Evolutionary conservation across 768 basidiomycete species (phyloP).

Genomic region (Lyophyllum atratum): DNA sequence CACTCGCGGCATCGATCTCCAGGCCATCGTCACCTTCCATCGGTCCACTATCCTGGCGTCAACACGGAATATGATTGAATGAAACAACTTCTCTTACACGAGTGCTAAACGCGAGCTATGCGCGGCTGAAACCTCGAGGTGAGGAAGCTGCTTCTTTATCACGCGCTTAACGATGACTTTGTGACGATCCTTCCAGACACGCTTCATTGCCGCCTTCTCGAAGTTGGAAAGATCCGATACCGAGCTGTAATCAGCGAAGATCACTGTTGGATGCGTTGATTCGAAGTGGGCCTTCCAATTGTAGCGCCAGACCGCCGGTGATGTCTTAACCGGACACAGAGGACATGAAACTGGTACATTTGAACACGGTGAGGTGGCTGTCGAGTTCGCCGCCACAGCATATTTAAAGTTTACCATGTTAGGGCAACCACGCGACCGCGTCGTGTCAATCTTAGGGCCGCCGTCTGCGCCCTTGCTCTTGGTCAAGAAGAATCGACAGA

Average conservation of each 20-base stretch:
- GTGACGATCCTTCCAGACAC: conserved; percentile 20
- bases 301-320: neutral
- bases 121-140: conserved; percentile 17
- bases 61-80: too few species aligned
- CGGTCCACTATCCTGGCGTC: too few species aligned
- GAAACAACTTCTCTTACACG: too few species aligned
- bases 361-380: conserved; percentile 5
- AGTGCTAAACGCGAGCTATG: neutral
- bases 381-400: neutral
- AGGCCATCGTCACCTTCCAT: too few species aligned
- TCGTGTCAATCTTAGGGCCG: neutral
- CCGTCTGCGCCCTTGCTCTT: neutral
- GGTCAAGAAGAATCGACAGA: neutral
- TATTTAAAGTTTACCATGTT: conserved; percentile 1
- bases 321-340: neutral
- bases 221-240: conserved; percentile 19
- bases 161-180: conserved; percentile 11
- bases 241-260: conserved; percentile 9
- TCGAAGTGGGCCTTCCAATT: conserved; percentile 19
- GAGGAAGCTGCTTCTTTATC: conserved; percentile 11
- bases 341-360: neutral
- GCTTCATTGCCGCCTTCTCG: conserved; percentile 19
- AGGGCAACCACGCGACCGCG: neutral
- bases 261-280: conserved; percentile 8
- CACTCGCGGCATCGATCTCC: too few species aligned